Evolutionary conservation across 352 stramenopile genomes (phyloP).

Genomic region (Phytophthora vignae): DNA sequence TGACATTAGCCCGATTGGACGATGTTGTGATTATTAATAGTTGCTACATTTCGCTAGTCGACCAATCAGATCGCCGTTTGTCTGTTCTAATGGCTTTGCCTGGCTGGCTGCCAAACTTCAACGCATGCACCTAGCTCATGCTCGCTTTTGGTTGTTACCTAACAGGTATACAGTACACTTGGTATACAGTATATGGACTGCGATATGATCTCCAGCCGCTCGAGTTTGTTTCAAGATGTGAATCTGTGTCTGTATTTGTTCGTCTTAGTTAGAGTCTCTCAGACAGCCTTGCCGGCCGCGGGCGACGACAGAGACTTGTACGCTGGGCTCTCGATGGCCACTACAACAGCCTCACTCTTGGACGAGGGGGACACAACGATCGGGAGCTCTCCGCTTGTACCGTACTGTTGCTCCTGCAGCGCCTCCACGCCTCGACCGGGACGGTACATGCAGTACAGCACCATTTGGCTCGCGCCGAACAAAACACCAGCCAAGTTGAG

Average conservation of each 20-base stretch:
- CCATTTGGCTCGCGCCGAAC: conserved; percentile 50
- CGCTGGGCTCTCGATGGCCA: conserved; percentile 14
- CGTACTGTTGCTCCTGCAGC: conserved; percentile 1
- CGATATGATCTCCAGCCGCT: background rate
- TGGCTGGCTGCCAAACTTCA: background rate
- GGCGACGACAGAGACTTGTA: conserved; percentile 24
- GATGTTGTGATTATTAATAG: background rate
- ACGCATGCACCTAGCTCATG: background rate
- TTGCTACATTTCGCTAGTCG: conserved; percentile 19
- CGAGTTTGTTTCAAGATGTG: background rate
- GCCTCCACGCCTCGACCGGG: conserved; percentile 5
- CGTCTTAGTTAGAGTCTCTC: background rate
- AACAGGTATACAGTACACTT: background rate
- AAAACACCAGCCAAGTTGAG: conserved; percentile 48
- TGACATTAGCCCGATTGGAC: conserved; percentile 2
- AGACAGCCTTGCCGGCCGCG: conserved; percentile 6
- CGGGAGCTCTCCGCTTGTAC: conserved; percentile 10
- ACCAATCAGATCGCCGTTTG: background rate
- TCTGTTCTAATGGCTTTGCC: background rate
- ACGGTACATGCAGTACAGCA: conserved; percentile 59
- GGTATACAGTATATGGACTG: background rate
- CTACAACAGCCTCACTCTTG: conserved; percentile 7
- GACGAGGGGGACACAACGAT: conserved; percentile 4
- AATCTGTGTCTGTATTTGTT: conserved; percentile 4
- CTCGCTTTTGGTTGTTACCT: background rate